Conservation (phyloP, 2,329 filamentous ascomycete species). For the Alternaria sp. region DNA sequence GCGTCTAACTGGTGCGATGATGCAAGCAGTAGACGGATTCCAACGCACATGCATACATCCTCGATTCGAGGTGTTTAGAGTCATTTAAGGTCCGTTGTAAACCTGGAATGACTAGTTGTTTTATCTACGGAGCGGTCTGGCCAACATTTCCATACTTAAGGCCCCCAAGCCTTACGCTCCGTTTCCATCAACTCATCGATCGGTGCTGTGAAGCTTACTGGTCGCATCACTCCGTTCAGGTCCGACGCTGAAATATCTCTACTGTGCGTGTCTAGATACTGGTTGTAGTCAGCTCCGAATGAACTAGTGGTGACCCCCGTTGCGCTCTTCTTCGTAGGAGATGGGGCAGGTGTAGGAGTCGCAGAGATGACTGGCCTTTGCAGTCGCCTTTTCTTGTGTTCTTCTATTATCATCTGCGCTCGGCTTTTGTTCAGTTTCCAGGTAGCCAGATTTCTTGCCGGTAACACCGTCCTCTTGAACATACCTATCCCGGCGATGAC, state of each 20-base stretch:
- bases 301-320: background rate
- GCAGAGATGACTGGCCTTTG: background rate
- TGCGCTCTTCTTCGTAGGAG: background rate
- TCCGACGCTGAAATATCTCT: background rate
- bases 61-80: background rate
- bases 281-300: background rate
- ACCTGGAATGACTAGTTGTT: background rate
- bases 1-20: background rate
- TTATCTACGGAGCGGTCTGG: background rate
- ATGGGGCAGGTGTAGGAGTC: background rate
- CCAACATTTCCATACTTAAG: background rate
- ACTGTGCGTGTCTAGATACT: background rate
- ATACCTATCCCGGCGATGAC: background rate
- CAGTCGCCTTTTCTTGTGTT: background rate
- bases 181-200: conserved; percentile 7
- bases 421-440: background rate
- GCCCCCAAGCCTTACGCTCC: background rate
- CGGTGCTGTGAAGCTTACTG: conserved; percentile 2
- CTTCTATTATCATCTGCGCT: background rate
- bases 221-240: conserved; percentile 4
- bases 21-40: background rate
- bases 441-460: conserved; percentile 2
- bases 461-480: conserved; percentile 7
- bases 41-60: background rate
- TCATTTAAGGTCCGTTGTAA: background rate